phyloP scores from a whole-genome alignment of 208 protist genomes.

The Trypanosoma grayi region DNA sequence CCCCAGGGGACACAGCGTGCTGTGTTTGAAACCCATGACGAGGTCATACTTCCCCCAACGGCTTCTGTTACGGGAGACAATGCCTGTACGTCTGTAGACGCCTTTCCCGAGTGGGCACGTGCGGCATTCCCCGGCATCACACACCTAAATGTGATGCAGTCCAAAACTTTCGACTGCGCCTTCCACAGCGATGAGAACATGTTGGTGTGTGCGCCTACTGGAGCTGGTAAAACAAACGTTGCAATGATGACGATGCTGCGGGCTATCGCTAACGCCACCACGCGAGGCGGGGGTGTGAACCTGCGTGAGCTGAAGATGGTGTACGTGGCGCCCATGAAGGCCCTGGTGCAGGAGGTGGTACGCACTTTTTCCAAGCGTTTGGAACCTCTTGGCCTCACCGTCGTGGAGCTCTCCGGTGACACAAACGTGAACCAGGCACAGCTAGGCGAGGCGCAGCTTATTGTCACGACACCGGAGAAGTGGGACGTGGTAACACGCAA shows the following conservation, averaged over 20 bases:
- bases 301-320: constrained; percentile 97
- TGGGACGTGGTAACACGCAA: constrained; percentile 99
- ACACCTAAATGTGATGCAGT: constrained; percentile 97
- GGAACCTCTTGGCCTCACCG: constrained; percentile 90
- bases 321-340: constrained; percentile 99
- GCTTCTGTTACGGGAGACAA: constrained; percentile 18
- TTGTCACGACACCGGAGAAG: constrained; percentile 99
- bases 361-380: constrained; percentile 95
- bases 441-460: constrained; percentile 96
- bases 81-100: constrained; percentile 21
- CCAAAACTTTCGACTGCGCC: constrained; percentile 90
- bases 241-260: constrained; percentile 99
- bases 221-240: constrained; percentile 99
- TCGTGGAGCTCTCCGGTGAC: constrained; percentile 99
- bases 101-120: constrained; percentile 72
- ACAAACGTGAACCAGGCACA: constrained; percentile 94
- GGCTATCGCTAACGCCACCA: constrained; percentile 50
- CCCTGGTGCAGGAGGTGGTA: constrained; percentile 99
- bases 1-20: constrained; percentile 64
- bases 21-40: constrained; percentile 84
- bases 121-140: constrained; percentile 57
- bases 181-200: constrained; percentile 97
- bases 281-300: constrained; percentile 13
- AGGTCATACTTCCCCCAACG: constrained; percentile 78
- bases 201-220: constrained; percentile 98